phyloP scores from a whole-genome alignment of 495 filamentous ascomycete species.

The Entonaema liquescens region DNA sequence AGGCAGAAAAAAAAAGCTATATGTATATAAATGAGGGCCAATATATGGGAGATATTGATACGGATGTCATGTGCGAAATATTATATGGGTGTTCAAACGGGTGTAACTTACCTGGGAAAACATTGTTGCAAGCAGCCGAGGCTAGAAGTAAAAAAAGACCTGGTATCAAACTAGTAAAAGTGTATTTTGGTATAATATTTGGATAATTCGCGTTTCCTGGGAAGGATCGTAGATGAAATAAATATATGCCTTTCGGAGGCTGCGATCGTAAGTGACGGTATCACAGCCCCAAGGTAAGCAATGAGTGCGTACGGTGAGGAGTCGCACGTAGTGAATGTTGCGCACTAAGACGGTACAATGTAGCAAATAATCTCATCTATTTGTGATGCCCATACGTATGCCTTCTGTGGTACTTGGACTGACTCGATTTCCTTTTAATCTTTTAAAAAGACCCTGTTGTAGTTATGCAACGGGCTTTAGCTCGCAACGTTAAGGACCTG shows the following conservation, averaged over 20 bases:
- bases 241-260: background rate
- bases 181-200: slow-evolving; percentile 9
- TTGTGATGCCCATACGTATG: slow-evolving; percentile 3
- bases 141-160: slow-evolving; percentile 1
- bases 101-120: slow-evolving; percentile 52
- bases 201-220: background rate
- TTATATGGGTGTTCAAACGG: background rate
- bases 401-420: slow-evolving; percentile 11
- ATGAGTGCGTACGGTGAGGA: slow-evolving; percentile 7
- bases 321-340: slow-evolving; percentile 9
- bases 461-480: slow-evolving; percentile 17
- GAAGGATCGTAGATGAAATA: slow-evolving; percentile 7
- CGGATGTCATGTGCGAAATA: background rate
- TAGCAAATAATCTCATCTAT: background rate
- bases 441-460: slow-evolving; percentile 6
- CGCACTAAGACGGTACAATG: slow-evolving; percentile 19
- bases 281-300: slow-evolving; percentile 9
- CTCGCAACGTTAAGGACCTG: background rate
- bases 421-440: slow-evolving; percentile 13
- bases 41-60: background rate
- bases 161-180: slow-evolving; percentile 22
- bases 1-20: background rate
- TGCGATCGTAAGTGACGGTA: background rate
- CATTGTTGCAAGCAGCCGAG: slow-evolving; percentile 39
- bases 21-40: background rate